Evolutionary conservation across 2,329 filamentous ascomycete species (phyloP).

Genomic region (Mycogone perniciosa): DNA sequence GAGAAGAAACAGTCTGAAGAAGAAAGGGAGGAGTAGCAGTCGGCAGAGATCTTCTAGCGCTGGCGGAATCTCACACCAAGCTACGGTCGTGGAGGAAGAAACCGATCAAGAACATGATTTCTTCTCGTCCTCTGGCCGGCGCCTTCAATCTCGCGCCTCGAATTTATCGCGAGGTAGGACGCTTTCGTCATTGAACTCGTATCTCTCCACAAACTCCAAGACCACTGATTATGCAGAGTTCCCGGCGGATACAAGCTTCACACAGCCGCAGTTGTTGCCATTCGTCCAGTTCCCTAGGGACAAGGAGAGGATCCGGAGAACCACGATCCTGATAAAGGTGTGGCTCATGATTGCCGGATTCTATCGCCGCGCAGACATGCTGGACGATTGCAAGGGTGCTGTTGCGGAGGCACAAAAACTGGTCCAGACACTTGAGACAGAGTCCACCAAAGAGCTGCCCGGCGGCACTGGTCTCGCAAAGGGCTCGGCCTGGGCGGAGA

Average conservation of each 20-base stretch:
- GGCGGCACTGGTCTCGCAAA: conserved; percentile 57
- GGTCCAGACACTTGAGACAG: conserved; percentile 62
- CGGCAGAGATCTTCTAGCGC: conserved; percentile 40
- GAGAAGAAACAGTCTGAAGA: conserved; percentile 47
- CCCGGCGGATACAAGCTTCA: conserved; percentile 34
- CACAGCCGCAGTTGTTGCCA: conserved; percentile 43
- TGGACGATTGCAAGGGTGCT: conserved; percentile 73
- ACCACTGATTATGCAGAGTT: conserved; percentile 36
- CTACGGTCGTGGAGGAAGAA: conserved; percentile 46
- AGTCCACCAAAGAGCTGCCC: conserved; percentile 56
- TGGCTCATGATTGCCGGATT: conserved; percentile 89
- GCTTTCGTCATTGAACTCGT: conserved; percentile 40
- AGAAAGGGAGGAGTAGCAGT: conserved; percentile 45
- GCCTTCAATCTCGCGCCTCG: conserved; percentile 31
- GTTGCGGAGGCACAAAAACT: conserved; percentile 76
- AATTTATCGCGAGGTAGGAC: conserved; percentile 39
- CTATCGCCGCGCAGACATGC: conserved; percentile 74
- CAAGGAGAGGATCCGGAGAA: conserved; percentile 44
- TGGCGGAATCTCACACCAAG: conserved; percentile 30
- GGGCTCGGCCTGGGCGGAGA: conserved; percentile 67
- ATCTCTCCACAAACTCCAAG: conserved; percentile 35
- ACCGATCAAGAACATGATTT: conserved; percentile 35
- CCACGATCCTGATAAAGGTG: conserved; percentile 60
- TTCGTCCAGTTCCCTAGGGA: conserved; percentile 49
- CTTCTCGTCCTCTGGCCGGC: conserved; percentile 37